Evolutionary conservation across 306 rosid genomes (phyloP).

Genomic region (Casuarina equisetifolia): DNA sequence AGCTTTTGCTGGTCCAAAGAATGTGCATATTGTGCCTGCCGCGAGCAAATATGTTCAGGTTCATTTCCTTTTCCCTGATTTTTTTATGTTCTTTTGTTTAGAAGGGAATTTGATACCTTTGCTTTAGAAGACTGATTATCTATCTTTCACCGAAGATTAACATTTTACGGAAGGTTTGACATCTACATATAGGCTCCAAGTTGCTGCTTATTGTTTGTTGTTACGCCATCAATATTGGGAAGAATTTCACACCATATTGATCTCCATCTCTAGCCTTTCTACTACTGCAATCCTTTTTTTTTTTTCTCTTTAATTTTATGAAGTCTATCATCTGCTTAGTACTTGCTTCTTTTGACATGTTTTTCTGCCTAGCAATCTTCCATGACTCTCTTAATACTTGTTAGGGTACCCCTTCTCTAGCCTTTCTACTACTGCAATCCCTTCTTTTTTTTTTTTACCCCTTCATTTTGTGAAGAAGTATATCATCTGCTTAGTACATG

Average conservation of each 20-base stretch:
- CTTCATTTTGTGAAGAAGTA: neutral
- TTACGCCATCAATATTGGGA: neutral
- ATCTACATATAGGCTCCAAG: neutral
- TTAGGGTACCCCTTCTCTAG: conserved; percentile 1
- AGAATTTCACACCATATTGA: neutral
- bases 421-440: no score
- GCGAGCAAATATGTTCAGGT: conserved; percentile 92
- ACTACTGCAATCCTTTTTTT: neutral
- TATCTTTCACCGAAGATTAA: neutral
- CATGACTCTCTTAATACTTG: neutral
- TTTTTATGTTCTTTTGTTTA: neutral
- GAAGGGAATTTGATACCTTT: neutral
- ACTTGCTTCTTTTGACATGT: neutral
- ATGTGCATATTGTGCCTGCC: conserved; percentile 64
- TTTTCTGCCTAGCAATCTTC: neutral
- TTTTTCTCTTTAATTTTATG: neutral
- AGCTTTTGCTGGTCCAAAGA: conserved; percentile 83
- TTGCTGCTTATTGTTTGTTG: neutral
- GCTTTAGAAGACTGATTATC: neutral
- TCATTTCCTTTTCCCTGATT: conserved; percentile 20
- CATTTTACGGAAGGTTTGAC: neutral
- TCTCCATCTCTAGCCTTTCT: neutral
- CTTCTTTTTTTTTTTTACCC: no score
- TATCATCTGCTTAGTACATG: neutral
- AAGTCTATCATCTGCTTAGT: neutral